Percentiles rank a stretch among this genome's conserved stretches.
Conservation (phyloP, 2,329 filamentous ascomycete species). For the Pyrenophora teres region DNA sequence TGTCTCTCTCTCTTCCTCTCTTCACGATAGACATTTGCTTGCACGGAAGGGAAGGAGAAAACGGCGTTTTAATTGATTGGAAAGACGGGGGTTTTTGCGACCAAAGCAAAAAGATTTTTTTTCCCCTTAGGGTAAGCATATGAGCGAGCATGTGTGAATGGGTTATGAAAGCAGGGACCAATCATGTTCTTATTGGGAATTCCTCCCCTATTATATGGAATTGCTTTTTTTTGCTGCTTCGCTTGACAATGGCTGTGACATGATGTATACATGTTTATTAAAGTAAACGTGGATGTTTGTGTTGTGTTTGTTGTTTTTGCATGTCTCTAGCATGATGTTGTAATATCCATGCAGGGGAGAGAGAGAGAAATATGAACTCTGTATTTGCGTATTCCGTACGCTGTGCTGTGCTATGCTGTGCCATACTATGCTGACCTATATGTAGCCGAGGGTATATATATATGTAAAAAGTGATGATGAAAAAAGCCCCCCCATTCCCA, state of each 20-base stretch:
- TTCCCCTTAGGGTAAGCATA: constrained; percentile 35
- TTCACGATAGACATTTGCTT: constrained; percentile 21
- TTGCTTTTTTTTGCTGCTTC: no score
- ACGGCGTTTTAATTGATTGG: constrained; percentile 17
- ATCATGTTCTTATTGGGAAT: constrained; percentile 37
- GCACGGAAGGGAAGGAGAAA: constrained; percentile 4
- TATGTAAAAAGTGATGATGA: background rate
- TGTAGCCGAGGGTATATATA: background rate
- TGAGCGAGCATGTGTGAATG: constrained; percentile 27
- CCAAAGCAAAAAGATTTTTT: constrained; percentile 21
- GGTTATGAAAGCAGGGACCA: constrained; percentile 44
- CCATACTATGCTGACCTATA: background rate
- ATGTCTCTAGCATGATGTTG: no score
- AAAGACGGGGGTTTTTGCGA: constrained; percentile 8
- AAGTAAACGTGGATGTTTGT: no score
- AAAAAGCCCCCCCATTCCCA: background rate
- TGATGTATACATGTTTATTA: no score
- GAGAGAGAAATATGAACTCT: background rate
- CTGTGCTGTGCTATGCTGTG: background rate
- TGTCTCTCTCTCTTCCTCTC: no score
- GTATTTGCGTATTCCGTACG: no score
- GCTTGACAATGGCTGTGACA: no score
- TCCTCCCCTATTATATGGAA: constrained; percentile 34
- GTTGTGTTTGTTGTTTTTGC: no score
- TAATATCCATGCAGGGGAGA: no score